Base-by-base conservation (phyloP, 192 early-diverging fungal species). In the Lobosporangium transversale region DNA sequence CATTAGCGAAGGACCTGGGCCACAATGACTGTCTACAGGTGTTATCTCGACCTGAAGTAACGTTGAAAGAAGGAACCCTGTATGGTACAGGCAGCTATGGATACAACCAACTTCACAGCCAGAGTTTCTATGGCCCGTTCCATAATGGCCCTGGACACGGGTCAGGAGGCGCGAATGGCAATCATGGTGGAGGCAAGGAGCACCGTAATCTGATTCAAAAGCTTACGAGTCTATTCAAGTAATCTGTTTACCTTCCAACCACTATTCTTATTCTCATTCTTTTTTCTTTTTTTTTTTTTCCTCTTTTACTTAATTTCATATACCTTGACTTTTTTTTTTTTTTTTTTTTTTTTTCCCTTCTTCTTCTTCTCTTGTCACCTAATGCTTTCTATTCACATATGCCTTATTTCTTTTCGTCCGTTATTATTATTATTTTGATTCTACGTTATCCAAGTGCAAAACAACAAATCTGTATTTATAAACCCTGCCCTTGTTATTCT, bases 51-150 rank as follows among this genome's bases (percentile, higher is more conserved):
- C 73, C 73, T 0, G 73, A 76, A 52, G 65, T 67, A 2, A 76
- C 73, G 11, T 11, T 76, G 47, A 76, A 76, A 24, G 73, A 76
- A 44, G 73, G 73, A 7, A 76, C 73, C 3, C 26, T 76, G 3
- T 76, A 66, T 51, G 73, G 73, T 24, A 67, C 73, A n/a, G 73
- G 73, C 14, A 76, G 73, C 45, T 76, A 51, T 62, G 73, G 73
- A 14, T 76, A 67, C 37, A 76, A 76, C 24, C 73, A 76, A 37
- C 35, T 75, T 1, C 58, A 53, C 5, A 48, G 48, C 9, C 57
- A 61, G 20, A 23, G 47, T 45, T 51, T 66, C 18, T 52, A 59
- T 9, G 44, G 48, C 18, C 11, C 48, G 2, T 48, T 27, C 17
- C 52, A 53, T 64, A 56, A 62, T 43, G 61, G 55, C 15, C 43